Percentiles rank a stretch among this genome's conserved stretches.
Conservation (phyloP, 2,329 filamentous ascomycete genomes). For the Scleromitrula shiraiana region DNA sequence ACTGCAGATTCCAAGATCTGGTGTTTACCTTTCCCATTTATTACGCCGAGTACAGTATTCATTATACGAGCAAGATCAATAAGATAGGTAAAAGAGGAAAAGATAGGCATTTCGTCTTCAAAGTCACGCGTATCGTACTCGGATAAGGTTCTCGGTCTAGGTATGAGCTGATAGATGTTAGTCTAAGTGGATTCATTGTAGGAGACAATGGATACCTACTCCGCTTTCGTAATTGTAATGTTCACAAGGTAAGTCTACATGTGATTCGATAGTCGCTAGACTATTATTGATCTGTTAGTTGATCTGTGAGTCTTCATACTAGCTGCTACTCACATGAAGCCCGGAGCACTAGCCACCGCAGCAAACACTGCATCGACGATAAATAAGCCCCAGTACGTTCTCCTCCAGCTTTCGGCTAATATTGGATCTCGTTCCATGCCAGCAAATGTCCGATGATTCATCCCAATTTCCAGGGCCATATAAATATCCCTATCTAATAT, state of each 20-base stretch:
- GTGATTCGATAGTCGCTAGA: slow-evolving; percentile 26
- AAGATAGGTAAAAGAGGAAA: slow-evolving; percentile 34
- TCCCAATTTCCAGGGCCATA: slow-evolving; percentile 51
- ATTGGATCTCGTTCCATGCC: slow-evolving; percentile 30
- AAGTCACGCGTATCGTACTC: slow-evolving; percentile 33
- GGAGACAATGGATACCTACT: slow-evolving; percentile 25
- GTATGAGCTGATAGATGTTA: slow-evolving; percentile 28
- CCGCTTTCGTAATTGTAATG: slow-evolving; percentile 35
- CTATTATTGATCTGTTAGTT: slow-evolving; percentile 6
- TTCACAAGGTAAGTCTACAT: slow-evolving; percentile 35
- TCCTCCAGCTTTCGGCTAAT: slow-evolving; percentile 34
- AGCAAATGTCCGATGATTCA: slow-evolving; percentile 50
- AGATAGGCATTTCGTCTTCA: slow-evolving; percentile 29
- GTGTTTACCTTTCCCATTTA: slow-evolving; percentile 21
- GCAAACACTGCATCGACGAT: slow-evolving; percentile 24
- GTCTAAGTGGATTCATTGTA: neutral
- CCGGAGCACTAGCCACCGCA: slow-evolving; percentile 15
- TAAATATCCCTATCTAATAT: slow-evolving; percentile 43
- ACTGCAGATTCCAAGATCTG: slow-evolving; percentile 22
- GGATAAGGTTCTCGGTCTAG: slow-evolving; percentile 28
- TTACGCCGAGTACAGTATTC: slow-evolving; percentile 28
- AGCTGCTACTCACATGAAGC: slow-evolving; percentile 19
- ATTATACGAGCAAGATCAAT: slow-evolving; percentile 33
- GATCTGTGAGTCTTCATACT: neutral
- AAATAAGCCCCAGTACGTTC: slow-evolving; percentile 36